Base-by-base conservation (phyloP, 2,329 filamentous ascomycete species). In the Mariannaea sp. region DNA sequence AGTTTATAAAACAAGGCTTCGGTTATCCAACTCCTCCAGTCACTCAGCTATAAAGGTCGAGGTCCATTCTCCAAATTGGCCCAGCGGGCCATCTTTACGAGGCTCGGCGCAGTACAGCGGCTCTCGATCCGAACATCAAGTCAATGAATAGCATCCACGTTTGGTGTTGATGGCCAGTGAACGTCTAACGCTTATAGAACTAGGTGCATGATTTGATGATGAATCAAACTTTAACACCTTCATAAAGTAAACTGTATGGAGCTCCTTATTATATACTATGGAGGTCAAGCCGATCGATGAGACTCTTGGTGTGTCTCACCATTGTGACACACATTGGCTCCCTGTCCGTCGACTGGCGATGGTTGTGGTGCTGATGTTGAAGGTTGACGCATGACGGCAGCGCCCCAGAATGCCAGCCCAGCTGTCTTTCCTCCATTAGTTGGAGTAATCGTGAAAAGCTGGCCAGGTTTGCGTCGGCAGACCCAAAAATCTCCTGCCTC, bases 361-460 rank as follows among this genome's bases (percentile, higher is more conserved):
- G 4, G n/a, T n/a, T 14, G 30, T 33, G 12, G 38, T 47, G 1
- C 36, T 57, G 14, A 53, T 56, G 5, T 56, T 52, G 3, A 26
- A 46, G 1, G 5, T 8, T 8, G 42, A 48, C 7, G 52, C 26
- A 22, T 4, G 33, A 17, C 16, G 47, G 49, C 5, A 53, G 22
- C 3, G 41, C 39, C 1, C 64, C 64, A 9, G 64, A 65, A 24
- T 66, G 64, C 64, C 64, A 66, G 4, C 45, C 19, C 1, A 53
- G 33, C 19, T 66, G 64, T 7, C 64, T 59, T 12, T 66, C 55
- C 24, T 66, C 64, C 64, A 66, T 64, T 30, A 58, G 30, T 35
- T 64, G 60, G 22, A 66, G 16, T 55, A 66, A 48, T 0, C 24
- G 19, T 3, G 44, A 24, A 13, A 65, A 66, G 0, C 61, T 56